These are phyloP conservation scores for Xerocomus amazonicus DNA, from an alignment of 1,284 basidiomycete genomes.

Conservation along the genomic window DNA sequence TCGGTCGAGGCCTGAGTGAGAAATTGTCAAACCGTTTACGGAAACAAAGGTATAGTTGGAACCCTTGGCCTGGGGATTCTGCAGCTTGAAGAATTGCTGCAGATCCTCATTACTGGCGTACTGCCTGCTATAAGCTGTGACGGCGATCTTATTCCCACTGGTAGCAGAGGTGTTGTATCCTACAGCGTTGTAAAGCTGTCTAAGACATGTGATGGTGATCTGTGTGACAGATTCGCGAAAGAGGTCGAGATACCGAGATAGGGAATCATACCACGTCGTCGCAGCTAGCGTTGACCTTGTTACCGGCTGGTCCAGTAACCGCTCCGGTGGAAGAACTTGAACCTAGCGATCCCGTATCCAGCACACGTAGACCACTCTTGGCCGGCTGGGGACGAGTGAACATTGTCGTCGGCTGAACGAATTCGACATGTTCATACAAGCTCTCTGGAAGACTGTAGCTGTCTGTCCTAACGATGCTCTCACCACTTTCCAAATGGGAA, in stretches of 20 bases:
- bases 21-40: conserved; percentile 40
- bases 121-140: conserved; percentile 54
- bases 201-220: conserved; percentile 50
- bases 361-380: conserved; percentile 44
- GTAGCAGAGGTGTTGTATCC: conserved; percentile 38
- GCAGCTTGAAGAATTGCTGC: conserved; percentile 48
- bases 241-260: conserved; percentile 28
- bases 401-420: conserved; percentile 73
- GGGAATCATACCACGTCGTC: conserved; percentile 36
- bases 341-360: neutral
- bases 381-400: conserved; percentile 53
- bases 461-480: conserved; percentile 60
- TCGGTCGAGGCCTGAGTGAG: neutral
- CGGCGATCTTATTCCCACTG: conserved; percentile 47
- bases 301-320: conserved; percentile 31
- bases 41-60: conserved; percentile 39
- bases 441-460: conserved; percentile 64
- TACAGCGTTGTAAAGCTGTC: conserved; percentile 50
- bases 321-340: conserved; percentile 13
- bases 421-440: conserved; percentile 61
- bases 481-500: conserved; percentile 51
- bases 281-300: conserved; percentile 49
- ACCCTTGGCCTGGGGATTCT: conserved; percentile 29
- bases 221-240: conserved; percentile 8
- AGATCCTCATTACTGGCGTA: conserved; percentile 57